phyloP scores from a whole-genome alignment of 192 early-diverging fungal genomes.

The Physocladia obscura region DNA sequence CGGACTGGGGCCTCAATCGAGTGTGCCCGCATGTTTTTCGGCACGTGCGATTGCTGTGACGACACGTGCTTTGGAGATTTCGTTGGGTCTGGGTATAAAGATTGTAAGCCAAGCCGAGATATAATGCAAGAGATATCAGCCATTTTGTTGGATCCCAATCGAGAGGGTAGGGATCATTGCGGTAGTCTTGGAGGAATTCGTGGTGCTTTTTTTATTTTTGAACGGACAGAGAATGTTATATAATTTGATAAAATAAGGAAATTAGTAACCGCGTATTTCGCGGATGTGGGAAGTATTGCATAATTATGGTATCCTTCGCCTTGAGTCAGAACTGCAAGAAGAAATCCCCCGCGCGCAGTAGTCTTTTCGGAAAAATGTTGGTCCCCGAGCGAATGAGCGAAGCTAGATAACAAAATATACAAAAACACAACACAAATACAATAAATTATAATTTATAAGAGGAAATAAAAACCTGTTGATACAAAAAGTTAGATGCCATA shows the following conservation, averaged over 20 bases:
- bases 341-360: constrained; percentile 37
- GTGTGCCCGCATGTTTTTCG: constrained; percentile 23
- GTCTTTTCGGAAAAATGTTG: constrained; percentile 35
- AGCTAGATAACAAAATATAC: too few species aligned
- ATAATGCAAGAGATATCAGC: constrained; percentile 32
- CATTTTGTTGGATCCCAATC: constrained; percentile 52
- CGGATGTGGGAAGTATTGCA: too few species aligned
- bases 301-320: constrained; percentile 55
- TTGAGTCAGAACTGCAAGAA: constrained; percentile 38
- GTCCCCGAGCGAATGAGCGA: constrained; percentile 44
- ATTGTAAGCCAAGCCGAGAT: constrained; percentile 35
- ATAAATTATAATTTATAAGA: too few species aligned
- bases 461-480: constrained; percentile 35
- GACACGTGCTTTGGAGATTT: constrained; percentile 36
- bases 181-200: constrained; percentile 44
- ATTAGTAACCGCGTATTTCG: too few species aligned
- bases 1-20: too few species aligned
- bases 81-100: constrained; percentile 31
- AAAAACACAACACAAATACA: too few species aligned
- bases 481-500: constrained; percentile 47
- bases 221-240: too few species aligned
- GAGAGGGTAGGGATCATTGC: constrained; percentile 39
- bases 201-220: too few species aligned
- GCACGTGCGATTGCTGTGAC: constrained; percentile 6
- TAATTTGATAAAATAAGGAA: too few species aligned